These are phyloP conservation scores for Exobasidium rhododendri DNA, from an alignment of 1,284 basidiomycete genomes.

Conservation along the genomic window DNA sequence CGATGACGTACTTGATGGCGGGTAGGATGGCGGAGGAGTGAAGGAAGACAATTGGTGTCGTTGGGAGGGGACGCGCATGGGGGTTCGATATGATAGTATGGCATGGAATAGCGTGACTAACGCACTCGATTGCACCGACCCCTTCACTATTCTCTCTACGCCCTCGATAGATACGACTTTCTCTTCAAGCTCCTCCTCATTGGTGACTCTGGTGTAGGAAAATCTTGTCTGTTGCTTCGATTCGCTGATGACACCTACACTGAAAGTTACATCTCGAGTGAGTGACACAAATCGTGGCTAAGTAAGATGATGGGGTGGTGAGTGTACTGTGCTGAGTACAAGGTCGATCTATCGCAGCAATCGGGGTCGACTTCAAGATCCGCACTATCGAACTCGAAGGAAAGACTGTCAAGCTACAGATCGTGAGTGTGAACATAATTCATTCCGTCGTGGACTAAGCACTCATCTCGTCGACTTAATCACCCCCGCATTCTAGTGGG, in stretches of 20 bases:
- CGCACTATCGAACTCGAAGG: conserved; percentile 98
- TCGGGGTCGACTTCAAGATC: conserved; percentile 93
- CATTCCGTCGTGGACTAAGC: background rate
- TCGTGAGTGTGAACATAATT: conserved; percentile 66
- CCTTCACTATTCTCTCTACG: no score
- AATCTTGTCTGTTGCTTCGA: conserved; percentile 61
- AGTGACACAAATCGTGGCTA: conserved; percentile 20
- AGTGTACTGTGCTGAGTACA: background rate
- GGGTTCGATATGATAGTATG: no score
- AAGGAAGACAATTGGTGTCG: no score
- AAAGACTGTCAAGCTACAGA: conserved; percentile 99
- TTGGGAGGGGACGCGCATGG: no score
- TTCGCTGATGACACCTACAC: conserved; percentile 59
- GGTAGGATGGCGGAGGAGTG: no score
- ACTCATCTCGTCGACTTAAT: background rate
- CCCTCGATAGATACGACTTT: conserved; percentile 7
- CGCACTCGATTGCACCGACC: no score
- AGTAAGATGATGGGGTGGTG: background rate
- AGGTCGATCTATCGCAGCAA: conserved; percentile 17
- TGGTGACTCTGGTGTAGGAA: conserved; percentile 88
- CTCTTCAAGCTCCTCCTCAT: conserved; percentile 64
- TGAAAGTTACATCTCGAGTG: conserved; percentile 58
- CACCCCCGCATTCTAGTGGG: conserved; percentile 55
- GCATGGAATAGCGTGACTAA: background rate
- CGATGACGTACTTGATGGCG: no score